Conservation (phyloP, 2,329 filamentous ascomycete genomes). For the Samsoniella hepiali region DNA sequence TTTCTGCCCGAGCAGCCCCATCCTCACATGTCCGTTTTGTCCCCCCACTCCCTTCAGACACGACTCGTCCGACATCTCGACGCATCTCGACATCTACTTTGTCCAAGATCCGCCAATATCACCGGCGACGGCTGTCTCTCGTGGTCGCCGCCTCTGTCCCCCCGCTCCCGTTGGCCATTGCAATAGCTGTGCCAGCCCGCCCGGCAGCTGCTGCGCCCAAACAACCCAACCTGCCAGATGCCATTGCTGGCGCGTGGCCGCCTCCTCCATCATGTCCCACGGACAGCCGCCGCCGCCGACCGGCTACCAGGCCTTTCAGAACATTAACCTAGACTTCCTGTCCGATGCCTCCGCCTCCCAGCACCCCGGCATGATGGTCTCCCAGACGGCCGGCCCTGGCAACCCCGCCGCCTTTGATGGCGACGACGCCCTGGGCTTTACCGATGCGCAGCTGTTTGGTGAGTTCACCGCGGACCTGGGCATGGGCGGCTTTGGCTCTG, state of each 20-base stretch:
- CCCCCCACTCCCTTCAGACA: not conserved
- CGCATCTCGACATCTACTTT: not conserved
- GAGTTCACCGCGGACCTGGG: constrained; percentile 11
- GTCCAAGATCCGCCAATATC: not conserved
- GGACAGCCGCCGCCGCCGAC: constrained; percentile 11
- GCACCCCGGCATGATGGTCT: not conserved
- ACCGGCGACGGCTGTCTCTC: not conserved
- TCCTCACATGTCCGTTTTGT: not conserved
- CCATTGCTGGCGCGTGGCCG: constrained; percentile 10
- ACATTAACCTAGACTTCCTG: constrained; percentile 9
- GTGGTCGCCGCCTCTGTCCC: not conserved
- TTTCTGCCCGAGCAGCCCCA: not conserved
- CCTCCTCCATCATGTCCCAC: constrained; percentile 15
- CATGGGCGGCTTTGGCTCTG: constrained; percentile 9
- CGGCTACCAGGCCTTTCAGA: constrained; percentile 7
- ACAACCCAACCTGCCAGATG: constrained; percentile 7
- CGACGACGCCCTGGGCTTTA: constrained; percentile 11
- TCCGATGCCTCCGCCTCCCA: constrained; percentile 17
- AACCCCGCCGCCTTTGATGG: not conserved
- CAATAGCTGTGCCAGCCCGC: not conserved
- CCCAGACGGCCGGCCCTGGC: not conserved
- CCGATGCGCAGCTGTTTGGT: constrained; percentile 12
- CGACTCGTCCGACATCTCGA: not conserved
- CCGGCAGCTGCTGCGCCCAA: not conserved
- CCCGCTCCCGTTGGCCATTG: not conserved